Base-by-base conservation (phyloP, 306 rosid species). In the Lathyrus tuberosus region DNA sequence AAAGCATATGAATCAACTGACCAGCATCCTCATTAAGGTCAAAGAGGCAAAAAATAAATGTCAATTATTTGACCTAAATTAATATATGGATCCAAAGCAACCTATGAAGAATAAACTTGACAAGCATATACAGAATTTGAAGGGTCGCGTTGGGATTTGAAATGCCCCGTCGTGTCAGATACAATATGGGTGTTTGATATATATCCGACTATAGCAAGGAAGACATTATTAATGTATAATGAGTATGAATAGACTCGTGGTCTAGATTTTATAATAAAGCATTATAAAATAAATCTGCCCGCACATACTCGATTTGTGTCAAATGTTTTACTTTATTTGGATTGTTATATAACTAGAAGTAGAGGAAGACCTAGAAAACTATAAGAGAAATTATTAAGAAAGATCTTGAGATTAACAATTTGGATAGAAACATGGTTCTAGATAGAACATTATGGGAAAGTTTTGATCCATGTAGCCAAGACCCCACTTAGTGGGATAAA, bases 1-100 rank as follows among this genome's bases (percentile, higher is more conserved):
- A 68, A 76, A 60, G 75, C 43, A 68, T 75, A 71, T 70, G 78
- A 76, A 80, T 72, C 35, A 74, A 69, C 68, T 53, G 52, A 65
- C 59, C 58, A 69, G 54, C 65, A 83, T 18, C 28, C 75, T 31
- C 49, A 41, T 35, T 22, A 72, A 57, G 40, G 18, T 20, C 10
- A 46, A 16, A 52, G 24, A 63, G 35, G 16, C 20, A 71, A 73
- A 12, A 30, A 26, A 30, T 20, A 59, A 26, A 11, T 20, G 35
- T 33, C 11, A 9, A 41, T 33, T 47, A 10, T 62, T 62, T 64
- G 3, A 5, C 56, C 77, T 18, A 68, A 15, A 53, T 37, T 65
- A 69, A 31, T 62, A 67, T 63, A 17, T 52, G 65, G 49, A 62
- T 56, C 33, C 22, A 10, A 74, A 47, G 74, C 37, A 59, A 64